Conservation (phyloP, 257 asterid genomes). For the Solanum sejunctum region DNA sequence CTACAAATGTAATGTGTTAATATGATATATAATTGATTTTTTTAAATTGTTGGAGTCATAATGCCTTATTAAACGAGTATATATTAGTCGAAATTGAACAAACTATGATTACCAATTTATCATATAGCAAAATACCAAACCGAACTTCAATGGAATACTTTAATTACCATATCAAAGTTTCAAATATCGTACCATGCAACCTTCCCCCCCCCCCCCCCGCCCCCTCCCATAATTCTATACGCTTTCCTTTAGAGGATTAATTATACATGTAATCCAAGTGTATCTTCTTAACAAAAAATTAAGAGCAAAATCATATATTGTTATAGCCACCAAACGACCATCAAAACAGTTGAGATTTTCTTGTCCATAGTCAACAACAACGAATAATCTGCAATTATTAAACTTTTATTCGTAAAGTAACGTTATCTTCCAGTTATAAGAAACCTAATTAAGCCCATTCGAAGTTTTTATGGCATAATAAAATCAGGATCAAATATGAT, state of each 20-base stretch:
- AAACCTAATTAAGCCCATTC: neutral
- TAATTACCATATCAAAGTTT: too few species aligned
- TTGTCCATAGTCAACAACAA: neutral
- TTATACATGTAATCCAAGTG: neutral
- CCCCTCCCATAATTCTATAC: too few species aligned
- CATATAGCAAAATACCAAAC: too few species aligned
- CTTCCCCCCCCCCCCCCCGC: too few species aligned
- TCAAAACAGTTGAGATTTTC: neutral
- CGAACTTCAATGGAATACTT: too few species aligned
- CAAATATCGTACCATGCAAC: too few species aligned
- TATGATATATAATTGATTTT: too few species aligned
- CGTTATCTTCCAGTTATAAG: neutral
- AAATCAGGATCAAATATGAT: neutral
- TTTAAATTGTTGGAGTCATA: too few species aligned
- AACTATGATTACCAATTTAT: too few species aligned
- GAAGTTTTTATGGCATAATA: neutral
- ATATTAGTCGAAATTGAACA: too few species aligned
- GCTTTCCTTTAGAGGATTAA: neutral
- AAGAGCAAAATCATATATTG: neutral
- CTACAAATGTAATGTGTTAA: too few species aligned
- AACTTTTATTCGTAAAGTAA: neutral
- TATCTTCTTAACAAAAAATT: neutral
- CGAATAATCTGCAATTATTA: neutral
- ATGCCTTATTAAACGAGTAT: too few species aligned
- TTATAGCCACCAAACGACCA: neutral